These are phyloP conservation scores for Sporothrix protearum DNA, from an alignment of 2,329 filamentous ascomycete genomes.

Conservation along the genomic window DNA sequence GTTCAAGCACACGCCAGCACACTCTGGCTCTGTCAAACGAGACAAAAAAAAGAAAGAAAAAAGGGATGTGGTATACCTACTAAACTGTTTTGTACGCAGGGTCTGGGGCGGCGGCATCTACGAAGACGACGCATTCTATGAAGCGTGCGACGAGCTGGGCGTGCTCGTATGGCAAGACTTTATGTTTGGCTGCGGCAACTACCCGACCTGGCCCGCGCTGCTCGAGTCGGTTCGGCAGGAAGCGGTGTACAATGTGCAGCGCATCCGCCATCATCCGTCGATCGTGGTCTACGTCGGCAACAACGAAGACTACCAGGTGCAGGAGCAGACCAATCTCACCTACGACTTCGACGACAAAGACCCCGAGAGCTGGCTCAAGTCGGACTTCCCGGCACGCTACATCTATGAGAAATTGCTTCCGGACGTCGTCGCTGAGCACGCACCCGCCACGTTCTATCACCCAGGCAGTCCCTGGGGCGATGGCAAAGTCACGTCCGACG, in stretches of 20 bases:
- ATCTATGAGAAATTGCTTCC: slow-evolving; percentile 89
- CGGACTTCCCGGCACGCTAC: slow-evolving; percentile 84
- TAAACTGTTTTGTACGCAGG: too few relatives aligned
- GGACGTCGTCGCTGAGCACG: slow-evolving; percentile 65
- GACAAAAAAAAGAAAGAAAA: too few relatives aligned
- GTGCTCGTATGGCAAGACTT: slow-evolving; percentile 73
- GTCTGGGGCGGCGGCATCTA: slow-evolving; percentile 75
- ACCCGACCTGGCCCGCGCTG: slow-evolving; percentile 60
- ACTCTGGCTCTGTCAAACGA: too few relatives aligned
- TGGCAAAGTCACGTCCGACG: slow-evolving; percentile 69
- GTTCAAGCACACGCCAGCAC: too few relatives aligned
- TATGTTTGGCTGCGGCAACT: slow-evolving; percentile 68
- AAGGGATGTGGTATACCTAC: too few relatives aligned
- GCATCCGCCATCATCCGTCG: slow-evolving; percentile 83
- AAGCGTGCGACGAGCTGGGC: slow-evolving; percentile 66
- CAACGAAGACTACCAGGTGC: slow-evolving; percentile 91
- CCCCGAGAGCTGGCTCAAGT: slow-evolving; percentile 78
- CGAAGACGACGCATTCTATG: slow-evolving; percentile 67
- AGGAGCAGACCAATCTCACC: slow-evolving; percentile 66
- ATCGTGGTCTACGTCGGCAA: slow-evolving; percentile 89
- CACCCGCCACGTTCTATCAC: slow-evolving; percentile 72
- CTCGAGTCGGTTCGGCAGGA: slow-evolving; percentile 60
- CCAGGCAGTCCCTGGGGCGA: slow-evolving; percentile 80
- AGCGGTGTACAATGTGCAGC: slow-evolving; percentile 65
- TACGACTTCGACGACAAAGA: slow-evolving; percentile 79